Base-by-base conservation (phyloP, 1,139 yeast species). In the Spathaspora sp. region DNA sequence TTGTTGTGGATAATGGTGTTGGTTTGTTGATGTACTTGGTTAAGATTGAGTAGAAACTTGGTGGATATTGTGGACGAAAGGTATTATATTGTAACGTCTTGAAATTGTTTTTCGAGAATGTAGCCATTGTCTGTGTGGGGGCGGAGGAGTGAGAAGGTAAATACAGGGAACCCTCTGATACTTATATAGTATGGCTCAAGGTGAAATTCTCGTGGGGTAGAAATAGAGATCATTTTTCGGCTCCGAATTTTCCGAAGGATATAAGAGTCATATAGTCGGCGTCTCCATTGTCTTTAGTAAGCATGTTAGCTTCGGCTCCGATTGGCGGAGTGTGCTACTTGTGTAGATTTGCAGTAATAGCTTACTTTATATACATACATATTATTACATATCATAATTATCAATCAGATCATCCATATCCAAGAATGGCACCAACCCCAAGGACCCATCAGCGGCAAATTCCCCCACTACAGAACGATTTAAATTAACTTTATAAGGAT, bases 31-130 rank as follows among this genome's bases (percentile, higher is more conserved):
- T 56, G 48, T 68, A 74, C 1, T 61, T 54, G 25, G 52, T 50
- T n/a, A 87, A 56, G 11, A 66, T 56, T 9, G 70, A 56, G 56
- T 74, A 85, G 54, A 86, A 80, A 1, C 72, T 59, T 0, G 63
- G 56, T 0, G 90, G 89, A 55, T 87, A 88, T 2, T 72, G 67
- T 0, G 96, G 95, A 46, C 96, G 75, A 56, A 81, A 80, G 10
- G 74, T 66, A 43, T 78, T 70, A 64, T 89, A 89, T 46, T 72
- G 69, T 43, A 75, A 65, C 0, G 91, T 74, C 49, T 81, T 76
- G 67, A 82, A 89, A 16, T 74, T 70, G 1, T 70, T 58, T 44
- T 78, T 81, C 6, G 91, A 71, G 60, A 84, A 89, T 1, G 87
- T 77, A 2, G 91, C 65, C 95, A 87, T 20, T 20, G 25, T 29